Evolutionary conservation across 2,329 filamentous ascomycete species (phyloP).

Genomic region (Drechslerella stenobrocha): DNA sequence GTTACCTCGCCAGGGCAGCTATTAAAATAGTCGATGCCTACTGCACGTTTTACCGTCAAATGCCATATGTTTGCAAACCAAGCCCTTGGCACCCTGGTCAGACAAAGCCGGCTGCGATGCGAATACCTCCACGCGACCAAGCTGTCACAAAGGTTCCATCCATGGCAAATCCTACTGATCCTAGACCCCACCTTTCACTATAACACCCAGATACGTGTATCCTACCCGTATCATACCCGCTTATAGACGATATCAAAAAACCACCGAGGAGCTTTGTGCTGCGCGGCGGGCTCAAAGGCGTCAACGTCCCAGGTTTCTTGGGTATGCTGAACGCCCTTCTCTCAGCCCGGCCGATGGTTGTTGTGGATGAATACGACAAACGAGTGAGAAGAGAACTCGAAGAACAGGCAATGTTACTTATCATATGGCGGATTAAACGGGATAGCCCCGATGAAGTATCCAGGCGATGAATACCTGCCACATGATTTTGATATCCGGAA

Average conservation of each 20-base stretch:
- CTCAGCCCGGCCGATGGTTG: constrained; percentile 5
- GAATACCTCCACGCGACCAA: constrained; percentile 5
- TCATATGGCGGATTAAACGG: constrained; percentile 19
- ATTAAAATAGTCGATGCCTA: constrained; percentile 8
- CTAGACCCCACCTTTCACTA: constrained; percentile 28
- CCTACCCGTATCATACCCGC: not conserved
- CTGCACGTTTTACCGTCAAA: constrained; percentile 9
- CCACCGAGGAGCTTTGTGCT: constrained; percentile 4
- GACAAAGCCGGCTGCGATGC: constrained; percentile 8
- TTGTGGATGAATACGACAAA: not conserved
- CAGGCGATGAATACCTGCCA: constrained; percentile 3
- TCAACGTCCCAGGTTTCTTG: constrained; percentile 13
- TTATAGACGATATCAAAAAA: constrained; percentile 3
- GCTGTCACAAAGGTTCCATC: constrained; percentile 11
- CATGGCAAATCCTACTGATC: constrained; percentile 37
- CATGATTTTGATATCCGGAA: constrained; percentile 15
- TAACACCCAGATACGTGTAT: not conserved
- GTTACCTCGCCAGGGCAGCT: constrained; percentile 14
- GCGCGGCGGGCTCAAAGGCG: not conserved
- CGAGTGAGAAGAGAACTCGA: constrained; percentile 7
- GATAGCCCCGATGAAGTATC: constrained; percentile 12
- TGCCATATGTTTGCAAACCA: constrained; percentile 27
- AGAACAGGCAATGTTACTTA: constrained; percentile 16
- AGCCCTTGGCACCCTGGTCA: constrained; percentile 4
- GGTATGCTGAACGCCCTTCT: constrained; percentile 30